phyloP scores from a whole-genome alignment of 306 rosid genomes.

The Lathyrus sativus region DNA sequence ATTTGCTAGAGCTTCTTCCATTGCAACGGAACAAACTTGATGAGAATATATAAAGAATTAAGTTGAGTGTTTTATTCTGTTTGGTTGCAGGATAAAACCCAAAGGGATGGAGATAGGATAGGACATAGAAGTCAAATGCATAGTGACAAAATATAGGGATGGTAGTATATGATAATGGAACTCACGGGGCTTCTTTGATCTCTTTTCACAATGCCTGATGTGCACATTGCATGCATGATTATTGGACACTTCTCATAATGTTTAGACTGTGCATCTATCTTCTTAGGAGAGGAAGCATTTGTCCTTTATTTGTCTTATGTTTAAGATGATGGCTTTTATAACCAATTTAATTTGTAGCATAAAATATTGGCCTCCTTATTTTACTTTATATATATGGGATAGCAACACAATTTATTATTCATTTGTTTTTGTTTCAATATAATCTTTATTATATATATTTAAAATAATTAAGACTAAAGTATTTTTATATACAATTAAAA shows the following conservation, averaged over 20 bases:
- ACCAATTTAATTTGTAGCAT: no score
- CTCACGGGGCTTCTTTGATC: slow-evolving; percentile 30
- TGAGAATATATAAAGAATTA: slow-evolving; percentile 3
- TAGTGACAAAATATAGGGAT: not conserved
- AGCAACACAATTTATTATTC: no score
- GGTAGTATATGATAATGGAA: not conserved
- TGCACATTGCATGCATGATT: not conserved
- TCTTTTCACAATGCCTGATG: not conserved
- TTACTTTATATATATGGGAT: no score
- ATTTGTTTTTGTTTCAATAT: no score
- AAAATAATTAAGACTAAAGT: no score
- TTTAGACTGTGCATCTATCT: no score
- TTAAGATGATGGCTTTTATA: no score
- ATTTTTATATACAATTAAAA: no score
- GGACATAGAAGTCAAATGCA: slow-evolving; percentile 28
- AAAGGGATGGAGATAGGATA: not conserved
- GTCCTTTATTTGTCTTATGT: not conserved
- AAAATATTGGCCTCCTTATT: no score
- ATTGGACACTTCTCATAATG: no score
- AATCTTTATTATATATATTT: no score
- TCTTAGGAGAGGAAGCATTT: not conserved
- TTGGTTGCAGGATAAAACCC: slow-evolving; percentile 28
- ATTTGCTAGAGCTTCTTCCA: not conserved
- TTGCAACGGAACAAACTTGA: slow-evolving; percentile 2
- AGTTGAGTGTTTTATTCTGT: slow-evolving; percentile 40